These are phyloP conservation scores for Apiospora pterosperma DNA, from an alignment of 2,329 filamentous ascomycete genomes.

Conservation along the genomic window DNA sequence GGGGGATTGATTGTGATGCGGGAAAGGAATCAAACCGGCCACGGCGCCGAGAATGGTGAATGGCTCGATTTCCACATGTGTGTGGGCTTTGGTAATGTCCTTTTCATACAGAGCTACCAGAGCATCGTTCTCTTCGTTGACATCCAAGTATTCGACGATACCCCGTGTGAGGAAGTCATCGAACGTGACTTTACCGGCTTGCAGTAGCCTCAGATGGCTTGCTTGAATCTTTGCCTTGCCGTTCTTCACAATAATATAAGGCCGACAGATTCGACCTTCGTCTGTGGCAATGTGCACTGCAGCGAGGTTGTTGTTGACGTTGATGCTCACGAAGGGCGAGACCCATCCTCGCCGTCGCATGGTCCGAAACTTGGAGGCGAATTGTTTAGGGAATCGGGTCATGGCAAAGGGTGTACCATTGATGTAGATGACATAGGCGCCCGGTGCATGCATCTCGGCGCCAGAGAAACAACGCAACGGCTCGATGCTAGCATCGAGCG, in stretches of 20 bases:
- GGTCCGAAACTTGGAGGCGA: constrained; percentile 79
- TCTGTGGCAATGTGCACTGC: constrained; percentile 96
- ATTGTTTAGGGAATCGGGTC: constrained; percentile 81
- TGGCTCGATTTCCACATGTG: constrained; percentile 95
- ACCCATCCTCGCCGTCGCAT: constrained; percentile 87
- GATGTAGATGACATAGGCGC: constrained; percentile 86
- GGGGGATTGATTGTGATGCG: constrained; percentile 97
- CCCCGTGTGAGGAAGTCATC: constrained; percentile 91
- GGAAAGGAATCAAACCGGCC: constrained; percentile 93
- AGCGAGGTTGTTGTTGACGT: constrained; percentile 88
- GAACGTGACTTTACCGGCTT: constrained; percentile 81
- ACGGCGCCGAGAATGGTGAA: constrained; percentile 96
- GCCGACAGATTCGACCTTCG: constrained; percentile 93
- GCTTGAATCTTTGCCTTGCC: constrained; percentile 75
- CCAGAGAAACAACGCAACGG: constrained; percentile 69
- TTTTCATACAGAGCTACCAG: constrained; percentile 88
- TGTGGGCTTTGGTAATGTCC: constrained; percentile 78
- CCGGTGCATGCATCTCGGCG: constrained; percentile 79
- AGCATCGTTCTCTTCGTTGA: constrained; percentile 97
- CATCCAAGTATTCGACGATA: constrained; percentile 92
- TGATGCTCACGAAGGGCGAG: constrained; percentile 94
- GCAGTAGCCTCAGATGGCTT: constrained; percentile 75
- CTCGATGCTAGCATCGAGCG: constrained; percentile 80
- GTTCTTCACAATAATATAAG: constrained; percentile 92
- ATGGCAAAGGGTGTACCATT: constrained; percentile 93